A percentile compares a stretch with the other conserved stretches of the same genome.
Evolutionary conservation across 208 protist genomes (phyloP).

Genomic region (Strigomonas galati): DNA sequence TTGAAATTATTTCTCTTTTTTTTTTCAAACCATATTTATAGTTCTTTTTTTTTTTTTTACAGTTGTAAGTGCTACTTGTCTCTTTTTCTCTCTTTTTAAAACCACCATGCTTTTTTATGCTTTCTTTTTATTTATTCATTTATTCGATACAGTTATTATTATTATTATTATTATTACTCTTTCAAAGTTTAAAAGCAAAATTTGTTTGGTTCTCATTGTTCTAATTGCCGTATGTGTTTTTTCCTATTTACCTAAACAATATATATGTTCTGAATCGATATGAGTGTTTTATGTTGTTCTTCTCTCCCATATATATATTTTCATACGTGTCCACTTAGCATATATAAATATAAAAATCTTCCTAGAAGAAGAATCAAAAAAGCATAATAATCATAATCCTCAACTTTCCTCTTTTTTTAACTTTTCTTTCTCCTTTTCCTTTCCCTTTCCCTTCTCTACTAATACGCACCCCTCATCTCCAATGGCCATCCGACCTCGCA

Average conservation of each 20-base stretch:
- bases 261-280: too few relatives aligned
- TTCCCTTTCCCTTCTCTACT: not conserved
- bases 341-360: too few relatives aligned
- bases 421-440: not conserved
- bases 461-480: too few relatives aligned
- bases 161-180: conserved; percentile 7
- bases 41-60: too few relatives aligned
- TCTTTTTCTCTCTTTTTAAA: too few relatives aligned
- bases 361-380: not conserved
- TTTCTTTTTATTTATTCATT: too few relatives aligned
- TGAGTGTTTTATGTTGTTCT: not conserved
- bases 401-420: not conserved
- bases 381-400: not conserved
- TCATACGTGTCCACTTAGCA: not conserved
- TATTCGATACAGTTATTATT: not conserved
- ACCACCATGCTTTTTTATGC: too few relatives aligned
- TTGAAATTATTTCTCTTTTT: too few relatives aligned
- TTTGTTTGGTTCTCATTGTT: not conserved
- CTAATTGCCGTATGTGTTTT: not conserved
- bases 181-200: not conserved
- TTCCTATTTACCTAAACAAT: too few relatives aligned
- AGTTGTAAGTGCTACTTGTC: too few relatives aligned
- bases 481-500: too few relatives aligned
- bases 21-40: too few relatives aligned
- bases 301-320: not conserved